A percentile compares a stretch with the other conserved stretches of the same genome.
Evolutionary conservation across 805 yeast species (phyloP).

Genomic region (Candida tammaniensis): DNA sequence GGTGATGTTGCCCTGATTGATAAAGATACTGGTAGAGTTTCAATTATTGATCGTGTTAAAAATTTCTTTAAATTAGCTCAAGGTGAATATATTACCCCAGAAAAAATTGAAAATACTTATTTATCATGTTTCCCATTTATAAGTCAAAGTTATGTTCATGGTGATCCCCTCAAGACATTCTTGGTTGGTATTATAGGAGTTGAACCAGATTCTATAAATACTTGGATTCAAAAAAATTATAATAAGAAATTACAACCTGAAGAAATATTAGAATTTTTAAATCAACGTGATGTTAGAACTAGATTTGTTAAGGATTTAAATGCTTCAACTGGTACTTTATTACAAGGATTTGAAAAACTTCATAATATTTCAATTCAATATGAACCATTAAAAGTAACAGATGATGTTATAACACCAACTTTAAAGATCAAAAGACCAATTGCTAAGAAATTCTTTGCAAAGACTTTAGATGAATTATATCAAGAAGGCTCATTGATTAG

Average conservation of each 20-base stretch:
- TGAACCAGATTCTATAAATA: conserved; percentile 38
- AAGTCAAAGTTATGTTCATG: conserved; percentile 59
- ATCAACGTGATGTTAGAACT: conserved; percentile 31
- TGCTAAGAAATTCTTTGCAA: conserved; percentile 24
- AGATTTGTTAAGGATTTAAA: conserved; percentile 39
- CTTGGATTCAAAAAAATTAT: conserved; percentile 19
- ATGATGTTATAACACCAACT: conserved; percentile 68
- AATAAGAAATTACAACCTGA: conserved; percentile 15
- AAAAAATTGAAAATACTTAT: conserved; percentile 66
- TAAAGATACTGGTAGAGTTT: conserved; percentile 42
- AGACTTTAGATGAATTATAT: conserved; percentile 26
- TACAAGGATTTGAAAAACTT: conserved; percentile 64
- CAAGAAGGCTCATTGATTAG: conserved; percentile 28
- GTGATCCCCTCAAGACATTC: conserved; percentile 55
- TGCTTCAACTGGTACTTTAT: conserved; percentile 21
- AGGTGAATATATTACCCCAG: conserved; percentile 68
- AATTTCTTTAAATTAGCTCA: conserved; percentile 65
- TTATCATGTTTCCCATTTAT: conserved; percentile 48
- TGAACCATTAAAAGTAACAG: conserved; percentile 62
- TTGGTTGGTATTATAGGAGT: conserved; percentile 64
- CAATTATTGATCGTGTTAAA: conserved; percentile 71
- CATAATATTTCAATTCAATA: conserved; percentile 51
- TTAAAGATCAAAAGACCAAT: conserved; percentile 45
- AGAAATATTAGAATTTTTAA: conserved; percentile 25
- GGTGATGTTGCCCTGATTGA: conserved; percentile 48